A percentile compares a stretch with the other conserved stretches of the same genome.
Conservation (phyloP, 176 grass and related monocot species). For the Bothriochloa decipiens region DNA sequence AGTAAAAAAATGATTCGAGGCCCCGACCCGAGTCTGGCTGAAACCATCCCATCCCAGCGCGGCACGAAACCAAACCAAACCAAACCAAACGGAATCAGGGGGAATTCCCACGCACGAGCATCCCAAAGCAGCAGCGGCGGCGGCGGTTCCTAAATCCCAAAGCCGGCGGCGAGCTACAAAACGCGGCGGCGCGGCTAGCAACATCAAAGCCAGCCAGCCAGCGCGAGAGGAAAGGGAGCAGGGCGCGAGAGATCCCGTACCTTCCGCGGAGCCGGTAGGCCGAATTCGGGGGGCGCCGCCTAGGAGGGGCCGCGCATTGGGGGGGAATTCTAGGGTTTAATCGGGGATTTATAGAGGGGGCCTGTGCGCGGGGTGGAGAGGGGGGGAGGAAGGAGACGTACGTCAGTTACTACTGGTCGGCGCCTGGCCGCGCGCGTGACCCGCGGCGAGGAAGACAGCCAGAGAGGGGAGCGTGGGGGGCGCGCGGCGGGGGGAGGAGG, state of each 20-base stretch:
- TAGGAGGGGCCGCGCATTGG: slow-evolving; percentile 27
- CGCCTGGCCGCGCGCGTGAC: neutral
- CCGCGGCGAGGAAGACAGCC: neutral
- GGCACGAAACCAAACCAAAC: neutral
- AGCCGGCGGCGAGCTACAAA: neutral
- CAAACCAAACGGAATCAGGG: neutral
- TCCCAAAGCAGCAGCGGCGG: neutral
- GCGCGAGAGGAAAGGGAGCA: neutral
- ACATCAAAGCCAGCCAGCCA: neutral
- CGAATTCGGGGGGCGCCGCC: slow-evolving; percentile 7
- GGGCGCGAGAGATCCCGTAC: neutral
- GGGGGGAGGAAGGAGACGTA: neutral
- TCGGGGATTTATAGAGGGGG: neutral
- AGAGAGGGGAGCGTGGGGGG: neutral
- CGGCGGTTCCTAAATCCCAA: neutral
- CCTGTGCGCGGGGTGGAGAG: neutral
- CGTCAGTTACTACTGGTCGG: neutral
- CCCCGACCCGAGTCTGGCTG: neutral
- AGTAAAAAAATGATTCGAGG: neutral
- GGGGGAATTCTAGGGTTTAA: slow-evolving; percentile 39
- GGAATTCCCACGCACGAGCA: neutral
- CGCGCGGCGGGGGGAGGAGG: neutral
- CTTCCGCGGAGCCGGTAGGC: slow-evolving; percentile 8
- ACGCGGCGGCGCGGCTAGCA: neutral
- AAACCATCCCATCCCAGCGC: neutral